Evolutionary conservation across 2,329 filamentous ascomycete species (phyloP).

Genomic region (Nemania bipapillata): DNA sequence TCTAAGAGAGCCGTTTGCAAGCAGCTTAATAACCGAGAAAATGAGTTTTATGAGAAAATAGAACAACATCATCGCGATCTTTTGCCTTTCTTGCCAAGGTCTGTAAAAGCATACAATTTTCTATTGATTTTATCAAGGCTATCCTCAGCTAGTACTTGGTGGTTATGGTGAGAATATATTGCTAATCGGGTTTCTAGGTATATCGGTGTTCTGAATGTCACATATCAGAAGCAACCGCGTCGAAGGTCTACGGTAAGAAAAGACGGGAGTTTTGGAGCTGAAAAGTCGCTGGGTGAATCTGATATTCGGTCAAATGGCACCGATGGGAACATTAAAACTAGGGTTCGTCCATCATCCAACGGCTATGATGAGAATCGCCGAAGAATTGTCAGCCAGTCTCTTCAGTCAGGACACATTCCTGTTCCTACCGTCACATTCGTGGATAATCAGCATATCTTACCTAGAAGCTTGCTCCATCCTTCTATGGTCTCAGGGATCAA

Average conservation of each 20-base stretch:
- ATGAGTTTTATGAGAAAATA: slow-evolving; percentile 97
- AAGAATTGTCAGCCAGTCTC: slow-evolving; percentile 76
- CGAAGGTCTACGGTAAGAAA: slow-evolving; percentile 67
- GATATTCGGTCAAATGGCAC: slow-evolving; percentile 53
- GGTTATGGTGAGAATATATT: slow-evolving; percentile 11
- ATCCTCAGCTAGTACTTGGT: not conserved
- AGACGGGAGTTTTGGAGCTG: slow-evolving; percentile 56
- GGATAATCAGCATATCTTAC: slow-evolving; percentile 93
- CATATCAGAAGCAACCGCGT: slow-evolving; percentile 85
- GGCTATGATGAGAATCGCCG: slow-evolving; percentile 45
- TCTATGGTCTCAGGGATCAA: slow-evolving; percentile 53
- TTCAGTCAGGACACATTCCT: slow-evolving; percentile 71
- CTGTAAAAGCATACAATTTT: slow-evolving; percentile 45
- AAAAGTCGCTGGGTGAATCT: slow-evolving; percentile 41
- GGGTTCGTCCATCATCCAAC: slow-evolving; percentile 32
- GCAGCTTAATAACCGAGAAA: slow-evolving; percentile 96
- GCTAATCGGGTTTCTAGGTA: slow-evolving; percentile 69
- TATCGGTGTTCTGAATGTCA: slow-evolving; percentile 96
- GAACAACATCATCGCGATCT: slow-evolving; percentile 91
- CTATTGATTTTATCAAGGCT: not conserved
- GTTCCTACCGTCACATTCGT: slow-evolving; percentile 92
- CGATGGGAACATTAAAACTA: slow-evolving; percentile 37
- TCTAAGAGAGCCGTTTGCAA: slow-evolving; percentile 96
- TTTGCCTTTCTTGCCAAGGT: slow-evolving; percentile 89
- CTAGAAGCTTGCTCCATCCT: slow-evolving; percentile 80